Evolutionary conservation across 1,139 yeast species (phyloP).

Genomic region (Saccharomyces uvarum): DNA sequence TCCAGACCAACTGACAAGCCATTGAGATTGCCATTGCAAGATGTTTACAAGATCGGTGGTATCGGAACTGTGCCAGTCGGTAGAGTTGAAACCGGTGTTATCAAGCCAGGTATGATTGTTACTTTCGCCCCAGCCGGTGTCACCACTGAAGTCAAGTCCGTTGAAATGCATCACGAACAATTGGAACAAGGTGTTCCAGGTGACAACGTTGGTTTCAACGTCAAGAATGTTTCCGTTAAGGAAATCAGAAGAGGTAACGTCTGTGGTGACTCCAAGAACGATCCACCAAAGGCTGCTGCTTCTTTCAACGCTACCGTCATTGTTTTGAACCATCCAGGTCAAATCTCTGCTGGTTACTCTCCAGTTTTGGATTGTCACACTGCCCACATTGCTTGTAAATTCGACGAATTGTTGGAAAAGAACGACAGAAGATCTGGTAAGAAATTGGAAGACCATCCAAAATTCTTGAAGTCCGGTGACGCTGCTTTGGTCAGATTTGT

Average conservation of each 20-base stretch:
- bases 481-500: slow-evolving; percentile 88
- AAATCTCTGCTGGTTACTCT: slow-evolving; percentile 86
- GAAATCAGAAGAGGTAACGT: slow-evolving; percentile 95
- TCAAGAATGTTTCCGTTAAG: slow-evolving; percentile 89
- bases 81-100: slow-evolving; percentile 87
- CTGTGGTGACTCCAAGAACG: slow-evolving; percentile 92
- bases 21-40: slow-evolving; percentile 85
- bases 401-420: slow-evolving; percentile 77
- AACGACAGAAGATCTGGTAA: slow-evolving; percentile 94
- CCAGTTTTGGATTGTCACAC: slow-evolving; percentile 78
- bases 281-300: slow-evolving; percentile 78
- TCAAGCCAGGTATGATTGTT: slow-evolving; percentile 87
- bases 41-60: slow-evolving; percentile 73
- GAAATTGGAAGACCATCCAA: slow-evolving; percentile 74
- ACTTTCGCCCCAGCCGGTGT: slow-evolving; percentile 89
- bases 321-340: slow-evolving; percentile 91
- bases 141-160: slow-evolving; percentile 89
- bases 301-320: slow-evolving; percentile 86
- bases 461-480: slow-evolving; percentile 88
- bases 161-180: slow-evolving; percentile 90
- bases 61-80: slow-evolving; percentile 92
- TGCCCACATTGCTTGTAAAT: slow-evolving; percentile 90
- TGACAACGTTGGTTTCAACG: slow-evolving; percentile 94
- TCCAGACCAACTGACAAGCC: slow-evolving; percentile 83
- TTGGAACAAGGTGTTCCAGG: slow-evolving; percentile 82